Evolutionary conservation across 441 rosid genomes (phyloP), one percentile per base, ranked within the genome.

Genomic region (Populus hybrid): DNA sequence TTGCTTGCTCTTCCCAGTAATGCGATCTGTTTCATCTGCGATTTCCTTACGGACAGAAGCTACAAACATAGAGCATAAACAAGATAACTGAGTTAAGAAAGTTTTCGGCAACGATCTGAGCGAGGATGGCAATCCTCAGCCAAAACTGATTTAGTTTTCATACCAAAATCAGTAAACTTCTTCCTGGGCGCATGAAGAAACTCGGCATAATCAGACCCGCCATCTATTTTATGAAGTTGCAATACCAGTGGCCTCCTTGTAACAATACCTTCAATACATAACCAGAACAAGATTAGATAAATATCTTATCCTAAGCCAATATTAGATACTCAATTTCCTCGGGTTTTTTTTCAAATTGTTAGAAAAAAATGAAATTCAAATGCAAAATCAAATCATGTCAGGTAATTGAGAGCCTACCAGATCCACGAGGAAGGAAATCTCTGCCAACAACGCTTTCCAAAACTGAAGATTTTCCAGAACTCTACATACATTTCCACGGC

Each of bases 401-500:
- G n/a, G 73, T 32, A 34, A 66, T 28, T 9, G 64, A 21, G 65
- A 14, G 12, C 34, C 75, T 87, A 97, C 98, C 97, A 73, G 98
- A 97, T 97, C 98, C 99, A 84, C 98, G 96, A 82, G 99, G 99
- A 82, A 94, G 86, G 82, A 96, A 94, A 74, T 96, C 99, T 78
- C 99, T 89, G 71, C 99, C 98, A 21, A 94, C 99, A 5, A 96
- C 91, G 83, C 97, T 96, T 85, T 96, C 99, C 78, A 93, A 84
- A 75, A 96, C 98, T 10, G 99, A 96, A 74, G 98, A 96, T 84
- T 96, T 96, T 38, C 99, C 98, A 1, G 98, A 96, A 85, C 99
- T 96, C 98, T 94, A 78, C 19, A 59, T 38, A 1, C 18, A 76
- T 61, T 14, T 24, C 9, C 10, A 14, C 26, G 24, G 75, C 5